phyloP scores from a whole-genome alignment of 306 rosid genomes.

The Citrullus colocynthis region DNA sequence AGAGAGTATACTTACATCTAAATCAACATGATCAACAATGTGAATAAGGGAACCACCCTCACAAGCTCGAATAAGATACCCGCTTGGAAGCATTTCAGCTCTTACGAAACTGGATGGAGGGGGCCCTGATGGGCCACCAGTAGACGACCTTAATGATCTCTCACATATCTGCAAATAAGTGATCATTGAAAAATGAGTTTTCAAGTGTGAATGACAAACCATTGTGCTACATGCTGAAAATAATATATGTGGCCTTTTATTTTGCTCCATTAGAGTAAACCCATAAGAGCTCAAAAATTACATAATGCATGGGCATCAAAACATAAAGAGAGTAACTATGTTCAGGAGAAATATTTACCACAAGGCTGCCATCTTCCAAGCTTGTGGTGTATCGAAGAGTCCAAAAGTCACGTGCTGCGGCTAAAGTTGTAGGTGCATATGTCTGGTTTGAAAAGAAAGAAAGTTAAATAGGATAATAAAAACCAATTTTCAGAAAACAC shows the following conservation, averaged over 20 bases:
- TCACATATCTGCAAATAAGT: conserved; percentile 49
- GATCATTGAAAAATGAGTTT: neutral
- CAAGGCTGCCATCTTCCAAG: conserved; percentile 95
- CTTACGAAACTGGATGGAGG: conserved; percentile 56
- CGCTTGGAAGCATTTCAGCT: conserved; percentile 96
- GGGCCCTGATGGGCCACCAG: conserved; percentile 79
- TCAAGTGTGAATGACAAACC: neutral
- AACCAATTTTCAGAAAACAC: neutral
- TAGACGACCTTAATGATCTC: conserved; percentile 70
- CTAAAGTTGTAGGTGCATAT: conserved; percentile 90
- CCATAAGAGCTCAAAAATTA: neutral
- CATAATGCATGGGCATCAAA: neutral
- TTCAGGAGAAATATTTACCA: conserved; percentile 32
- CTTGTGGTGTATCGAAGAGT: conserved; percentile 71
- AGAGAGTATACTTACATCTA: conserved; percentile 47
- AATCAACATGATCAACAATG: conserved; percentile 85
- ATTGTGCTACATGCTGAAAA: neutral
- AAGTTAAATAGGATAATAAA: neutral
- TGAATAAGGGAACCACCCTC: conserved; percentile 94
- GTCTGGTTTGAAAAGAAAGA: conserved; percentile 26
- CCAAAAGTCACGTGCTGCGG: conserved; percentile 96
- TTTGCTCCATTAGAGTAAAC: neutral
- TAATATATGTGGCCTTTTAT: neutral
- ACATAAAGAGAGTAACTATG: neutral
- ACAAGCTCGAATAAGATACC: conserved; percentile 82